These are phyloP conservation scores for Sporothrix pseudoabietina DNA, from an alignment of 2,329 filamentous ascomycete species.

Conservation along the genomic window DNA sequence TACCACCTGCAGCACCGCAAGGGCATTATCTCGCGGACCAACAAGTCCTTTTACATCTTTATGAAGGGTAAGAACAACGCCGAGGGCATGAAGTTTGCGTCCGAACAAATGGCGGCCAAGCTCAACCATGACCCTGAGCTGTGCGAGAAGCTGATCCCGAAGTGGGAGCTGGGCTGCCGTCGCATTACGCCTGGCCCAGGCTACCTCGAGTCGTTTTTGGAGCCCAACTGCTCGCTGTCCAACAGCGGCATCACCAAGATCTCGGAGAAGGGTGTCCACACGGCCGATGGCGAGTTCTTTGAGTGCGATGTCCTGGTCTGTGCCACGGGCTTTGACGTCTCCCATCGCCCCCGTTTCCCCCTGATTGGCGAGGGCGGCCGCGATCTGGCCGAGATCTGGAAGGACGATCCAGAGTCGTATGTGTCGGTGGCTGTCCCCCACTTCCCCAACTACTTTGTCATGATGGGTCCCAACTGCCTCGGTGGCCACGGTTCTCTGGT, in stretches of 20 bases:
- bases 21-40: slow-evolving; percentile 18
- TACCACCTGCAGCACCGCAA: slow-evolving; percentile 28
- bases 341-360: slow-evolving; percentile 41
- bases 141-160: slow-evolving; percentile 26
- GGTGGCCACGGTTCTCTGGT: slow-evolving; percentile 28
- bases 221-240: slow-evolving; percentile 49
- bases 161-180: slow-evolving; percentile 43
- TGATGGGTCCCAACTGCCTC: slow-evolving; percentile 31
- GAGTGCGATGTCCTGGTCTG: slow-evolving; percentile 39
- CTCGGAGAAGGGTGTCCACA: slow-evolving; percentile 39
- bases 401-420: slow-evolving; percentile 19
- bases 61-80: slow-evolving; percentile 24
- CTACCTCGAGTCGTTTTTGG: slow-evolving; percentile 47
- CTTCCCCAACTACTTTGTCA: slow-evolving; percentile 29
- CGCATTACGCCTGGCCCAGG: slow-evolving; percentile 48
- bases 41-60: slow-evolving; percentile 27
- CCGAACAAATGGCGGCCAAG: slow-evolving; percentile 23
- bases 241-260: slow-evolving; percentile 45
- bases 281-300: slow-evolving; percentile 39
- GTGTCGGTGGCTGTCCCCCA: slow-evolving; percentile 25
- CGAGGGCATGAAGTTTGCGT: slow-evolving; percentile 10
- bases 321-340: slow-evolving; percentile 45
- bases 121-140: slow-evolving; percentile 21
- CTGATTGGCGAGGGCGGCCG: slow-evolving; percentile 26
- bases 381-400: slow-evolving; percentile 32